These are phyloP conservation scores for Asterophora parasitica DNA, from an alignment of 768 basidiomycete species.

Conservation along the genomic window DNA sequence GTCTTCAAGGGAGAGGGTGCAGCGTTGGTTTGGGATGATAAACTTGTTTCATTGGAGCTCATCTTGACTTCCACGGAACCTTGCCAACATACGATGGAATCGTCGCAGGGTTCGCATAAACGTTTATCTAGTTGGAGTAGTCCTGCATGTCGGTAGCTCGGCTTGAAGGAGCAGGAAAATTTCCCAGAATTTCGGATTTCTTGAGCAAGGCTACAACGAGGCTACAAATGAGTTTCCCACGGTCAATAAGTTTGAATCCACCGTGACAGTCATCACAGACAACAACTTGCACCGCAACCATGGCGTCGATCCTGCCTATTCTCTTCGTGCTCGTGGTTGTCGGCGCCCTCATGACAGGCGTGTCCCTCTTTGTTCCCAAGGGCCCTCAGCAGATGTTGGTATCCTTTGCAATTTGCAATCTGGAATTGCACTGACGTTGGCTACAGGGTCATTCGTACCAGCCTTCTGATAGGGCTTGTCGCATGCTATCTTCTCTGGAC, in stretches of 20 bases:
- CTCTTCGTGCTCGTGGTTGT: constrained; percentile 63
- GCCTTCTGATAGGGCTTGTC: constrained; percentile 68
- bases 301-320: constrained; percentile 71
- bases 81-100: too few species aligned
- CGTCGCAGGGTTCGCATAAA: too few species aligned
- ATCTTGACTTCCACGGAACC: too few species aligned
- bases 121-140: too few species aligned
- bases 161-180: too few species aligned
- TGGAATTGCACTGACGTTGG: constrained; percentile 1
- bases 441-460: constrained; percentile 78
- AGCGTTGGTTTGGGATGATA: constrained; percentile 35
- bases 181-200: too few species aligned
- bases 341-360: constrained; percentile 55
- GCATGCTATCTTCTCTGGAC: constrained; percentile 96
- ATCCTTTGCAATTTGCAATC: neutral
- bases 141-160: too few species aligned
- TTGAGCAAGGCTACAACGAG: too few species aligned
- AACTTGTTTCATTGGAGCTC: too few species aligned
- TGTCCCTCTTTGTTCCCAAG: constrained; percentile 73
- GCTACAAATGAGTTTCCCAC: too few species aligned
- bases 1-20: constrained; percentile 34
- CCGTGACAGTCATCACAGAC: neutral
- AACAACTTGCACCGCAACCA: constrained; percentile 24
- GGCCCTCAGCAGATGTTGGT: constrained; percentile 88
- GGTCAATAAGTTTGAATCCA: neutral